Conservation (phyloP, 2,329 filamentous ascomycete species). For the Phyllosticta capitalensis region DNA sequence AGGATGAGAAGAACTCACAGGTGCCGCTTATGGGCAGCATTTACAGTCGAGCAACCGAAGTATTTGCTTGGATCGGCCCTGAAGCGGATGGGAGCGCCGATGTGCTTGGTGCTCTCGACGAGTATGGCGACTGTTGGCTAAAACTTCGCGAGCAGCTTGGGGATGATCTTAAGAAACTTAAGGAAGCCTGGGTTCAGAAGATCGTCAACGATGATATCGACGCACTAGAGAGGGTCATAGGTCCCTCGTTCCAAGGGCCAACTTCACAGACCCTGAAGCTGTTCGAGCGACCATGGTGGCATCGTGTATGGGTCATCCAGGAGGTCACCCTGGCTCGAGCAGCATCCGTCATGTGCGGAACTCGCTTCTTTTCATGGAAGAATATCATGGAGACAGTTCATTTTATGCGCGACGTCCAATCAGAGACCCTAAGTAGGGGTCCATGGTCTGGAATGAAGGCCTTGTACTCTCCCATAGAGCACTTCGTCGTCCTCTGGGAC, state of each 20-base stretch:
- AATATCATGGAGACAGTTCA: background rate
- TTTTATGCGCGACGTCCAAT: background rate
- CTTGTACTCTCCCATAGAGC: background rate
- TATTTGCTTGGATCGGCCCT: slow-evolving; percentile 9
- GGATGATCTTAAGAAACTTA: too few species aligned
- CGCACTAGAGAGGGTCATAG: too few species aligned
- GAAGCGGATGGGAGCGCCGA: background rate
- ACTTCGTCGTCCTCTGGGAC: background rate
- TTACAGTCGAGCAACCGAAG: slow-evolving; percentile 1
- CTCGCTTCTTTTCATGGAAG: background rate
- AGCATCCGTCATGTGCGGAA: background rate
- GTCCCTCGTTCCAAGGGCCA: background rate
- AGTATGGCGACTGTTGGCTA: slow-evolving; percentile 16
- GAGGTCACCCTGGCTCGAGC: background rate
- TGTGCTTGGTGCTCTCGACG: slow-evolving; percentile 9
- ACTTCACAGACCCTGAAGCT: background rate
- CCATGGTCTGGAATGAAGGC: background rate
- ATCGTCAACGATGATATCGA: slow-evolving; percentile 2
- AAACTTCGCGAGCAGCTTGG: too few species aligned
- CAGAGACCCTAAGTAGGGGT: background rate
- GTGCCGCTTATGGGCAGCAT: slow-evolving; percentile 11
- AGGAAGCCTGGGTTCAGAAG: too few species aligned
- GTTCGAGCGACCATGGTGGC: background rate
- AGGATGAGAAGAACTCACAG: slow-evolving; percentile 8
- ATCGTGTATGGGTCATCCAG: slow-evolving; percentile 6